These are phyloP conservation scores for Flammula alnicola DNA, from an alignment of 1,284 basidiomycete genomes.

Conservation along the genomic window DNA sequence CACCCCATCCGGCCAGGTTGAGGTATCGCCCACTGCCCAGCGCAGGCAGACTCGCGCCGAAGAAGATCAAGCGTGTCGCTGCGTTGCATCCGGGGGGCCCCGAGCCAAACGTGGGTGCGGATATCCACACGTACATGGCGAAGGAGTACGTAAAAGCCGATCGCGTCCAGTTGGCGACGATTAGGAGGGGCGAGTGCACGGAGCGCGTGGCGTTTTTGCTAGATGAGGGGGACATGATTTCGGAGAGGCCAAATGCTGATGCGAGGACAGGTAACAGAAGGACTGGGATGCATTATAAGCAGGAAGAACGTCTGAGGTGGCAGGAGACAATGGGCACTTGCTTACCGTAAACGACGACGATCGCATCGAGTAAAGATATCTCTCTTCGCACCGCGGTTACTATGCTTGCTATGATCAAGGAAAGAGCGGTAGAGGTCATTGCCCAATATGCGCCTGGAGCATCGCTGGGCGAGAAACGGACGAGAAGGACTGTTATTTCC, in stretches of 20 bases:
- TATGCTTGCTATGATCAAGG: constrained; percentile 28
- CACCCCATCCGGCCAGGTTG: constrained; percentile 26
- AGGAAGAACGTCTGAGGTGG: neutral
- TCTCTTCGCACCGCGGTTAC: constrained; percentile 20
- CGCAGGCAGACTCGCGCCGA: constrained; percentile 28
- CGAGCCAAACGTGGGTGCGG: constrained; percentile 26
- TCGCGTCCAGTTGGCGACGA: constrained; percentile 29
- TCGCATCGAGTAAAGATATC: constrained; percentile 29
- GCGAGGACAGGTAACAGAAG: constrained; percentile 27
- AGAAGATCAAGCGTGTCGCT: constrained; percentile 27
- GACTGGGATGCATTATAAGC: constrained; percentile 12
- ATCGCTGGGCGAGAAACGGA: constrained; percentile 28
- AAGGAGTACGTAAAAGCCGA: constrained; percentile 29
- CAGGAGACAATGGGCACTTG: too few species aligned
- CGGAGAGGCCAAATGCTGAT: constrained; percentile 28
- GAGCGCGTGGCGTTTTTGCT: constrained; percentile 20
- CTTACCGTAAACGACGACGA: constrained; percentile 28
- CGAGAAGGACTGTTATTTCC: constrained; percentile 22
- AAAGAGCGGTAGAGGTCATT: constrained; percentile 30
- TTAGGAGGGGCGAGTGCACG: constrained; percentile 28
- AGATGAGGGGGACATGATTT: constrained; percentile 18
- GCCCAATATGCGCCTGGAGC: constrained; percentile 32
- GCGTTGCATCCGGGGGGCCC: constrained; percentile 24
- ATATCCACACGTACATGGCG: constrained; percentile 29
- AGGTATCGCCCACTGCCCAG: constrained; percentile 24